Evolutionary conservation across 2,329 filamentous ascomycete genomes (phyloP).

Genomic region (Aureobasidium sp.): DNA sequence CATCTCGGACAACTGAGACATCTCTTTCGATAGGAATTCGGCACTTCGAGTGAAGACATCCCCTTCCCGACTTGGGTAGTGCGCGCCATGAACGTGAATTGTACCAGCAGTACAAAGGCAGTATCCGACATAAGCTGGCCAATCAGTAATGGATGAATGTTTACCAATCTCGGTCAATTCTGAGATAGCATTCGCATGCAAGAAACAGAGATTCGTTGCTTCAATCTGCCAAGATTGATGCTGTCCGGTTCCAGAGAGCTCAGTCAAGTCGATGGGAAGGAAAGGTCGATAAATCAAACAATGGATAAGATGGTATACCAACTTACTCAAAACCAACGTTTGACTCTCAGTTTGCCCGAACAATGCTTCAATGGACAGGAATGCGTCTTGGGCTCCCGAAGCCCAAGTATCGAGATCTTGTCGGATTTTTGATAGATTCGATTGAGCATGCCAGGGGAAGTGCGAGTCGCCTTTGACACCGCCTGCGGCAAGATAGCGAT

Average conservation of each 20-base stretch:
- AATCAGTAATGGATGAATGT: conserved; percentile 79
- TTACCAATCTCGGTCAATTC: conserved; percentile 84
- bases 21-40: conserved; percentile 79
- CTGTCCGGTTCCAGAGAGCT: conserved; percentile 82
- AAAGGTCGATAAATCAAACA: conserved; percentile 91
- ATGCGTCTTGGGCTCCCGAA: conserved; percentile 81
- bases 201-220: conserved; percentile 86
- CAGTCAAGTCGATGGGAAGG: conserved; percentile 83
- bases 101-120: conserved; percentile 89
- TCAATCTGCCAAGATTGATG: conserved; percentile 96
- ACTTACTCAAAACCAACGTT: conserved; percentile 82
- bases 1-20: conserved; percentile 82
- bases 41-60: conserved; percentile 70
- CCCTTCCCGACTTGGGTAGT: conserved; percentile 74
- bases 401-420: conserved; percentile 90
- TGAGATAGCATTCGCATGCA: conserved; percentile 89
- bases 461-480: conserved; percentile 92
- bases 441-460: conserved; percentile 91
- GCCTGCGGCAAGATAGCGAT: conserved; percentile 84
- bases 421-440: conserved; percentile 86
- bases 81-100: conserved; percentile 86
- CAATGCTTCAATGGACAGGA: conserved; percentile 77
- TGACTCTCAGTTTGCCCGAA: conserved; percentile 85
- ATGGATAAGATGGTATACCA: conserved; percentile 88
- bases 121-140: conserved; percentile 88